Evolutionary conservation across 2,329 filamentous ascomycete genomes (phyloP), one percentile per base, ranked within the genome.

Genomic region (Arthrinium phaeospermum): DNA sequence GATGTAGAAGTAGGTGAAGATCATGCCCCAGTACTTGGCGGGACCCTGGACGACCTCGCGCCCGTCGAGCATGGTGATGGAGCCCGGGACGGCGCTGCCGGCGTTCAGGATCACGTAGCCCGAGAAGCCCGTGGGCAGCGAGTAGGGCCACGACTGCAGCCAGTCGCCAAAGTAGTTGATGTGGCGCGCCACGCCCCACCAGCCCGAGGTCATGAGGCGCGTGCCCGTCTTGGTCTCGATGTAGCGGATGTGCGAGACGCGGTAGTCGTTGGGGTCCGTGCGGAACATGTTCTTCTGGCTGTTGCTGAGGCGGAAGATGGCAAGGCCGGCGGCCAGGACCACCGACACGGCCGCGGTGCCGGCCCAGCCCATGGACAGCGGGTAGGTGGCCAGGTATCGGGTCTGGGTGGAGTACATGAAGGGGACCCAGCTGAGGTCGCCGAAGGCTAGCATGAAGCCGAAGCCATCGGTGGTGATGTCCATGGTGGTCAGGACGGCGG

Each of bases 91-190:
- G n/a, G 82, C 77, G 10, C 85, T 83, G 24, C 87, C 88, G 1
- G 86, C 85, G 3, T 88, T 85, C 24, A 92, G 85, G 69, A 97
- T 91, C 53, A 91, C 85, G 81, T 96, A 98, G 16, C 95, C 95
- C 0, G 95, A 93, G 73, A 97, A 81, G 0, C 94, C 93, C 0
- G 95, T 98, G 0, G 96, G 95, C 61, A 98, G 86, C 75, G 91
- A 94, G 83, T 96, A 98, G 0, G 94, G 91, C 94, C 94, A 98
- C 12, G 92, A 90, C 90, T 97, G 95, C 76, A 96, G 87, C 95
- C 95, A 98, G 84, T 98, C 96, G 70, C 95, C 96, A 0, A 97
- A 84, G 83, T 98, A 98, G 85, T 98, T 98, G 87, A 98, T 96
- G 83, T 98, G 96, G 57, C 96, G 91, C 0, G 95, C 93, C 30